Conservation (phyloP, 768 basidiomycete species). For the Amanita phalloides region DNA sequence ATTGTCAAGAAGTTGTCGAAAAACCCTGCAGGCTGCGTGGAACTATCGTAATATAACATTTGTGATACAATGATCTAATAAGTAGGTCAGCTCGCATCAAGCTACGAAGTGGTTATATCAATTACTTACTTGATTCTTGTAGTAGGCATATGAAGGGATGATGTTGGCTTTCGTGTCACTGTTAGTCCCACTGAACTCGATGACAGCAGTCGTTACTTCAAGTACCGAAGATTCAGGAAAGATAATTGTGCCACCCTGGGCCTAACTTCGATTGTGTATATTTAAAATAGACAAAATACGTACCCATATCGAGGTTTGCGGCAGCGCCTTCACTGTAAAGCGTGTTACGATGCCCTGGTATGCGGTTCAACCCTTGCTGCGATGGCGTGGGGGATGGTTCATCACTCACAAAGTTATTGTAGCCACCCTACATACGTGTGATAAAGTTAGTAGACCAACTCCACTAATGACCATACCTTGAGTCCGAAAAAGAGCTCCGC, state of each 20-base stretch:
- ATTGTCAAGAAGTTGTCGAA: slow-evolving; percentile 37
- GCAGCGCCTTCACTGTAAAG: slow-evolving; percentile 42
- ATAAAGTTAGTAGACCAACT: too few species aligned
- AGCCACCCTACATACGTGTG: slow-evolving; percentile 16
- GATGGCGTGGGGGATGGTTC: slow-evolving; percentile 15
- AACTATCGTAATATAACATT: slow-evolving; percentile 37
- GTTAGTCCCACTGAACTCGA: slow-evolving; percentile 27
- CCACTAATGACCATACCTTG: slow-evolving; percentile 16
- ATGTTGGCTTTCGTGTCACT: slow-evolving; percentile 42
- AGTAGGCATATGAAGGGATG: slow-evolving; percentile 33
- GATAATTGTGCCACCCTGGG: slow-evolving; percentile 39
- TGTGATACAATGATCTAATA: background rate
- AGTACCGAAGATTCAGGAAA: slow-evolving; percentile 14
- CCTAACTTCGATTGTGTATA: slow-evolving; percentile 24
- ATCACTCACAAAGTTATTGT: slow-evolving; percentile 41
- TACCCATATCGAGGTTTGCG: slow-evolving; percentile 54
- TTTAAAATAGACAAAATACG: slow-evolving; percentile 33
- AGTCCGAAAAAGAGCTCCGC: slow-evolving; percentile 31
- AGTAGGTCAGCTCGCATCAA: background rate
- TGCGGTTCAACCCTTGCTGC: background rate
- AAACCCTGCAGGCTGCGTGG: slow-evolving; percentile 29
- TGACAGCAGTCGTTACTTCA: slow-evolving; percentile 23
- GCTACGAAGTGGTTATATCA: background rate
- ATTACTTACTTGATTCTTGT: slow-evolving; percentile 20
- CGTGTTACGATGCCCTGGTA: slow-evolving; percentile 46